Percentiles rank a stretch among this genome's conserved stretches.
Evolutionary conservation across 2,329 filamentous ascomycete species (phyloP).

Genomic region (Aspergillus quadricinctus): DNA sequence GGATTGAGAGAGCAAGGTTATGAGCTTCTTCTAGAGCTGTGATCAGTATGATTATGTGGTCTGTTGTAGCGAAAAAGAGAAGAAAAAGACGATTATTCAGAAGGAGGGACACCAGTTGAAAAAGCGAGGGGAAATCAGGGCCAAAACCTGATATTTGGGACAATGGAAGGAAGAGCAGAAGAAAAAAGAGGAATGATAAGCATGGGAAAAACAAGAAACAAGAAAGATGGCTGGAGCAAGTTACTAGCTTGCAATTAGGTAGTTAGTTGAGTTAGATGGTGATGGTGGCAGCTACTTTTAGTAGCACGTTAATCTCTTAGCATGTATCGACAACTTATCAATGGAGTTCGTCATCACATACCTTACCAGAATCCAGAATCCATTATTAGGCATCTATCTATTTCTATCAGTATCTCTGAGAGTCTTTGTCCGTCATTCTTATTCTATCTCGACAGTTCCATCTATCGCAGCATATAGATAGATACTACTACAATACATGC

Average conservation of each 20-base stretch:
- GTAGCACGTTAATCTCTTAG: neutral
- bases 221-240: neutral
- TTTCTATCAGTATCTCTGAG: neutral
- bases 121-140: conserved; percentile 2
- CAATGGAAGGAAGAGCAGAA: neutral
- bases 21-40: neutral
- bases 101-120: conserved; percentile 1
- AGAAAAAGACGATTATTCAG: neutral
- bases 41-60: conserved; percentile 1
- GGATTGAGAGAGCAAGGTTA: neutral
- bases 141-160: neutral
- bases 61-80: conserved; percentile 3
- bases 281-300: neutral
- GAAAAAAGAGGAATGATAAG: neutral
- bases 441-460: neutral
- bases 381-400: neutral
- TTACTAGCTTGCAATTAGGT: neutral
- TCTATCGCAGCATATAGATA: neutral
- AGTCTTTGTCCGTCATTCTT: neutral
- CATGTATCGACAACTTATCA: neutral
- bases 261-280: neutral
- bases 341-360: neutral
- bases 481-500: too few relatives aligned
- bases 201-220: conserved; percentile 5
- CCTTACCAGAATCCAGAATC: neutral